Conservation (phyloP, 2,329 filamentous ascomycete species). For the Blastomyces gilchristii region DNA sequence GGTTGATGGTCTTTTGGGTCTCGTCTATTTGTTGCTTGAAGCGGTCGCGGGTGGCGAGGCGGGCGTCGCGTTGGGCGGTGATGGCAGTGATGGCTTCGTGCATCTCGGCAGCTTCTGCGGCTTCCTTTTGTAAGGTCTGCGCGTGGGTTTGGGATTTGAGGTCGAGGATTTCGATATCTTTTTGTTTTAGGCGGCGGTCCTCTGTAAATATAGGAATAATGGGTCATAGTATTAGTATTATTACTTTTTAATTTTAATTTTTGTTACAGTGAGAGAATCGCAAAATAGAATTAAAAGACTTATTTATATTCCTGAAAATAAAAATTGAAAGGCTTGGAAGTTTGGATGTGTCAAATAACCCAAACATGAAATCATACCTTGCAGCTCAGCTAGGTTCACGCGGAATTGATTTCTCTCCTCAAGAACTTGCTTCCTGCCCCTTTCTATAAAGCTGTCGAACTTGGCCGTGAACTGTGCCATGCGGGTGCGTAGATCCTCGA, state of each 20-base stretch:
- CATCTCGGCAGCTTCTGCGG: conserved; percentile 53
- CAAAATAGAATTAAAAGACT: neutral
- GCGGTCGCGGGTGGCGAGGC: conserved; percentile 45
- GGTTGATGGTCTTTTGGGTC: conserved; percentile 38
- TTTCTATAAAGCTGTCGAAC: conserved; percentile 91
- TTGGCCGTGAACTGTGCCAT: conserved; percentile 86
- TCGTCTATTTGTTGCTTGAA: conserved; percentile 47
- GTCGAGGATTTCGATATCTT: conserved; percentile 67
- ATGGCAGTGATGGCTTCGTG: conserved; percentile 49
- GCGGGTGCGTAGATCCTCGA: conserved; percentile 86
- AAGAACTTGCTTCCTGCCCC: conserved; percentile 75
- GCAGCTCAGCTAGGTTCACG: conserved; percentile 77
- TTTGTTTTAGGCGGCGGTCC: conserved; percentile 81
- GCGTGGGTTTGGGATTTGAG: conserved; percentile 47
- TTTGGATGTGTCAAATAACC: too few species aligned
- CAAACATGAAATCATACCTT: conserved; percentile 49
- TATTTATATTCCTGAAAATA: neutral
- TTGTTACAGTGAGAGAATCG: conserved; percentile 7
- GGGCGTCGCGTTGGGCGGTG: conserved; percentile 46
- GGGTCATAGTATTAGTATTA: neutral
- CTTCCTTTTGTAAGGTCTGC: conserved; percentile 48
- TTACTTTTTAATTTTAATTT: too few species aligned
- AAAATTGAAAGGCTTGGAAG: neutral
- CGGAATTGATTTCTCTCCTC: conserved; percentile 93
- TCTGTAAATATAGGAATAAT: conserved; percentile 44